Evolutionary conservation across 257 asterid genomes (phyloP), one percentile per base, ranked within the genome.

Genomic region (Echites panduratus): DNA sequence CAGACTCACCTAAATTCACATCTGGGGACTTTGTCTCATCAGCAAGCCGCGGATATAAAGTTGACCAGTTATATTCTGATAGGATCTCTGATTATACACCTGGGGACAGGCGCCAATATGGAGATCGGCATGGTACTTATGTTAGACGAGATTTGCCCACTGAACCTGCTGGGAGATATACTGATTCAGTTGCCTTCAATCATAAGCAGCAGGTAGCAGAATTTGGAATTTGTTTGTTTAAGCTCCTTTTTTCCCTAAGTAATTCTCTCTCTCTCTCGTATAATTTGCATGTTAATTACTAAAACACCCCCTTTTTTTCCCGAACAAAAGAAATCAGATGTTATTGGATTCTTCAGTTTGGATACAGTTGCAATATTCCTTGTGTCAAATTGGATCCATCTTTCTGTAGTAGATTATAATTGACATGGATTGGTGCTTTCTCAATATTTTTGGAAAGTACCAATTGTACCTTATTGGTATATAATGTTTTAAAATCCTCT

Each of bases 171-270:
- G 76, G 81, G 80, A 88, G 97, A 74, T 95, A 86, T 84, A 73
- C 85, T 47, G 97, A 92, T 73, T 75, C 92, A 70, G 83, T 78
- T 66, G 43, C 91, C 75, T 84, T 86, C 82, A 84, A 87, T 74
- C 85, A 79, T 76, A 89, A 91, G 74, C 94, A 87, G 75, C 99
- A 89, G 97, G 99, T 94, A 81, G 74, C 73, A 72, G 63, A 70
- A 70, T 43, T 29, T 70, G 75, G 57, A 64, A 43, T 57, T 63
- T 49, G 22, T 76, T 48, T 12, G 53, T 52, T 27, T 35, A 7
- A 49, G 57, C 44, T 58, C 52, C 12, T 73, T 44, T 26, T 20
- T 64, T 47, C 16, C 58, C 7, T 41, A 0, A 59, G 73, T 45
- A 27, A 20, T 8, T 68, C 12, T 22, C 62, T 54, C 10, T 24